Evolutionary conservation across 345 rosid species (phyloP), one percentile per base, ranked within the genome.

Genomic region (Reutealis trisperma): DNA sequence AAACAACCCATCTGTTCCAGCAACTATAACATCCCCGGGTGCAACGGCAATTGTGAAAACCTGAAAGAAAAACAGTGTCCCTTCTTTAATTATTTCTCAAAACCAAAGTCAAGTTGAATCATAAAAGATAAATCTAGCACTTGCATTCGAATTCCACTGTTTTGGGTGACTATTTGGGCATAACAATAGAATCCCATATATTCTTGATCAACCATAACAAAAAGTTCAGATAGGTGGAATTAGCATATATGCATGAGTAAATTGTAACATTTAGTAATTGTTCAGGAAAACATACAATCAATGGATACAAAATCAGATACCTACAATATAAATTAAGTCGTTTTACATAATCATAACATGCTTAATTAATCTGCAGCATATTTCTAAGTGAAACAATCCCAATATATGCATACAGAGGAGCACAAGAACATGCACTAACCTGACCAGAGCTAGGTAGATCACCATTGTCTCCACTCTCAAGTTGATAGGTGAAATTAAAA

Each of bases 401-500:
- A n/a, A 57, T n/a, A 69, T 22, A 51, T n/a, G 44, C 42, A 64
- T 27, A 45, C 42, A 59, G 67, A 68, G 3, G 32, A 58, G 42
- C 0, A 13, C 10, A 27, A 21, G 41, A 45, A 45, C 51, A 55
- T 62, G 57, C 67, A 60, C 49, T 61, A 73, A 93, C 99, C 97
- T 92, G 91, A 73, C 98, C 99, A 30, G 96, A 91, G 87, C 94
- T 93, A n/a, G 99, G 99, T 77, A 90, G 85, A 87, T 93, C 99
- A 14, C 94, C 91, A 80, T 85, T 87, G 34, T 80, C 81, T 80
- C 99, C 99, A 81, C 88, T 78, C 84, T 93, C 99, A 5, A 96
- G 93, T 77, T 96, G 99, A 85, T 87, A 96, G 5, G 99, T 91
- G 81, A 96, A 93, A 83, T 96, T 96, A 79, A 96, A 96, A 81